Percentiles rank a stretch among this genome's conserved stretches.
phyloP scores from a whole-genome alignment of 2,329 filamentous ascomycete genomes.

The Cadophora sp. region DNA sequence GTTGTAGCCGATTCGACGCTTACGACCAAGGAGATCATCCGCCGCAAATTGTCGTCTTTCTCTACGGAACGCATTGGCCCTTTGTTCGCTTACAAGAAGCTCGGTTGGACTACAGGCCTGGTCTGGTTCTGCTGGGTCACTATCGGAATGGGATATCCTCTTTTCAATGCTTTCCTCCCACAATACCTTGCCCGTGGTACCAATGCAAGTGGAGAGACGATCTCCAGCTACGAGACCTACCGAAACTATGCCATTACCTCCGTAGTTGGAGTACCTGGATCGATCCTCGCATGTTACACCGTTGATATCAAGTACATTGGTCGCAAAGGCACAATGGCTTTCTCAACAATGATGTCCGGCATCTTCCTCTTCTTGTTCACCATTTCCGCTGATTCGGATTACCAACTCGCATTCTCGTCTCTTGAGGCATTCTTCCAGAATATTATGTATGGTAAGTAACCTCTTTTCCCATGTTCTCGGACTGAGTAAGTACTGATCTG shows the following conservation, averaged over 20 bases:
- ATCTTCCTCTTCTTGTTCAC: slow-evolving; percentile 74
- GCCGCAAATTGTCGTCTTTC: slow-evolving; percentile 65
- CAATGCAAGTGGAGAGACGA: slow-evolving; percentile 38
- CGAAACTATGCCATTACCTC: slow-evolving; percentile 85
- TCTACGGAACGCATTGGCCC: slow-evolving; percentile 71
- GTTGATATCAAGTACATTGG: slow-evolving; percentile 71
- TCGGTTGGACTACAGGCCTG: slow-evolving; percentile 58
- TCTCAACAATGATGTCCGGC: slow-evolving; percentile 70
- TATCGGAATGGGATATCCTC: slow-evolving; percentile 85
- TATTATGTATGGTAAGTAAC: slow-evolving; percentile 64
- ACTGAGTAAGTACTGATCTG: background rate
- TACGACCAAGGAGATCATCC: slow-evolving; percentile 32
- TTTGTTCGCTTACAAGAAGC: slow-evolving; percentile 63
- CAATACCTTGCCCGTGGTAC: slow-evolving; percentile 75
- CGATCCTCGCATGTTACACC: slow-evolving; percentile 74
- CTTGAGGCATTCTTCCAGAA: slow-evolving; percentile 76
- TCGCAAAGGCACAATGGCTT: slow-evolving; percentile 74
- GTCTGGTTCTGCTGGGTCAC: slow-evolving; percentile 84
- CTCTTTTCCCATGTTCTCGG: background rate
- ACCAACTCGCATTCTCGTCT: slow-evolving; percentile 70
- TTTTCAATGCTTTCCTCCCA: slow-evolving; percentile 91
- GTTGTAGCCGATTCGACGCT: slow-evolving; percentile 22
- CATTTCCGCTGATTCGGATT: slow-evolving; percentile 60
- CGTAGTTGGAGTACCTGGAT: slow-evolving; percentile 77
- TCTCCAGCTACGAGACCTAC: slow-evolving; percentile 62